Evolutionary conservation across 805 yeast species (phyloP).

Genomic region (Hanseniaspora valbyensis): DNA sequence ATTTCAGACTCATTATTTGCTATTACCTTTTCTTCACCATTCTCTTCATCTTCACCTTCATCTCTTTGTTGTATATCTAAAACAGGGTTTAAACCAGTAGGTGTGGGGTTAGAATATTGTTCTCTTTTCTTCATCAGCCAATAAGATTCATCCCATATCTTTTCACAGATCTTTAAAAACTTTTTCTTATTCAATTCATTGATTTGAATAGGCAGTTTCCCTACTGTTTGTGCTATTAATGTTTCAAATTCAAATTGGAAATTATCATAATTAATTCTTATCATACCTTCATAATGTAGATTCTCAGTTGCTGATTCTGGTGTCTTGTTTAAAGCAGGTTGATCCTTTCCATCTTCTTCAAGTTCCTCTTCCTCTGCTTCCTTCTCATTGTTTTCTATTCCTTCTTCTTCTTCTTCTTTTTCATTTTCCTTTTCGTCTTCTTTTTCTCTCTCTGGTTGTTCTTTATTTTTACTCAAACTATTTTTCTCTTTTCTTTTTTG

Average conservation of each 20-base stretch:
- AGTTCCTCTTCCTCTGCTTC: background rate
- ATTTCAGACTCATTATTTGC: background rate
- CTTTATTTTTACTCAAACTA: background rate
- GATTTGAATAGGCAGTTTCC: background rate
- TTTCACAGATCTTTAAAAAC: constrained; percentile 16
- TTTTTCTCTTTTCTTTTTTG: no score
- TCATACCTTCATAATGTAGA: background rate
- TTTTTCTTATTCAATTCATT: constrained; percentile 10
- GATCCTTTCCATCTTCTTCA: background rate
- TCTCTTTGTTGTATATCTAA: background rate
- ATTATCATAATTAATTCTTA: constrained; percentile 5
- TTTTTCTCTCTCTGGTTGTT: background rate
- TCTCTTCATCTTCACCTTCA: background rate
- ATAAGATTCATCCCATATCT: constrained; percentile 14
- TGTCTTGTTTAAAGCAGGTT: background rate
- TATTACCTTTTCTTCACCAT: background rate
- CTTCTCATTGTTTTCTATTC: background rate
- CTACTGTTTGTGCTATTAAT: background rate
- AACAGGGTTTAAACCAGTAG: background rate
- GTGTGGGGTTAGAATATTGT: background rate
- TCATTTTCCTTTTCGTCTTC: background rate
- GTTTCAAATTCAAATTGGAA: constrained; percentile 14
- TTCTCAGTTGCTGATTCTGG: background rate
- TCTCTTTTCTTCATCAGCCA: constrained; percentile 12
- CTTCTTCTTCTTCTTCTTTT: background rate